These are phyloP conservation scores for Silene latifolia DNA, from an alignment of 148 eudicot species.

Conservation along the genomic window DNA sequence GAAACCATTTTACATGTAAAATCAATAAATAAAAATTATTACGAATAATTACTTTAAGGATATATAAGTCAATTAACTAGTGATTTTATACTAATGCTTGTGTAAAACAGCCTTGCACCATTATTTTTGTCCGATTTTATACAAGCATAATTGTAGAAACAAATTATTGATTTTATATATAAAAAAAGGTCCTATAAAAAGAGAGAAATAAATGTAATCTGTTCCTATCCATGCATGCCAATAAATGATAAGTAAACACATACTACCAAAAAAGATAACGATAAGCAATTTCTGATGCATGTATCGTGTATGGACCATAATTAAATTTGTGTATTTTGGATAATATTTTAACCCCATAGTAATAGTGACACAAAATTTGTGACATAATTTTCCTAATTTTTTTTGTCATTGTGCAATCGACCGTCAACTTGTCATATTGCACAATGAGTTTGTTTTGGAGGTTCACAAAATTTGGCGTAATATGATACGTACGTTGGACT, in stretches of 20 bases:
- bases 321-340: neutral
- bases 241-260: neutral
- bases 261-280: neutral
- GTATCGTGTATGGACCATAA: conserved; percentile 10
- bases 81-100: too few species aligned
- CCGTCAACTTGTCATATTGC: neutral
- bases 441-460: neutral
- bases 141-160: too few species aligned
- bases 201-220: neutral
- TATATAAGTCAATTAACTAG: too few species aligned
- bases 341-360: neutral
- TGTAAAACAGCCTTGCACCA: too few species aligned
- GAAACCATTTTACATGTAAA: too few species aligned
- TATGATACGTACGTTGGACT: neutral
- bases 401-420: neutral
- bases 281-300: neutral
- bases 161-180: too few species aligned
- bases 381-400: neutral
- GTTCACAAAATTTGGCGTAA: conserved; percentile 1
- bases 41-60: too few species aligned
- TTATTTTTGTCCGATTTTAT: too few species aligned
- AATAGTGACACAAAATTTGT: neutral
- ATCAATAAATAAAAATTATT: too few species aligned
- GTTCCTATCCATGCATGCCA: neutral
- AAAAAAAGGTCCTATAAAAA: too few species aligned